Evolutionary conservation across 2,329 filamentous ascomycete genomes (phyloP).

Genomic region (Trematosphaeria pertusa): DNA sequence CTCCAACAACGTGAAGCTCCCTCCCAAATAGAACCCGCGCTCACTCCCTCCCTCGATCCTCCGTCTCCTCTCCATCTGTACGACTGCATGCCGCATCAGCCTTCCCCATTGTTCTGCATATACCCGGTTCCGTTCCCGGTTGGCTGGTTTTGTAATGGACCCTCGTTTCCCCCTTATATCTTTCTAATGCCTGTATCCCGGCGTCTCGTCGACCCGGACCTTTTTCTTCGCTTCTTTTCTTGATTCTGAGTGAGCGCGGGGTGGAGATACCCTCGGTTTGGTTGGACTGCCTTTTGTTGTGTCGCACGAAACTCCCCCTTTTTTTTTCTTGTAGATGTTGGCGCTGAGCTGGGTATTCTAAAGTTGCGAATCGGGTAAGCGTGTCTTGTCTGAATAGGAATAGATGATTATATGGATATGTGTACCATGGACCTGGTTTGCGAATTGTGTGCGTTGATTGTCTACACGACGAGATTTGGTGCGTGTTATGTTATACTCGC

Average conservation of each 20-base stretch:
- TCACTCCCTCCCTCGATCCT: slow-evolving; percentile 1
- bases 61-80: slow-evolving; percentile 20
- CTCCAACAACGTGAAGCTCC: slow-evolving; percentile 59
- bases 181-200: slow-evolving; percentile 29
- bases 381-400: too few species aligned
- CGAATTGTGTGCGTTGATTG: too few species aligned
- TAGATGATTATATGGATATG: slow-evolving; percentile 33
- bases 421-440: too few species aligned
- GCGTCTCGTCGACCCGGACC: neutral
- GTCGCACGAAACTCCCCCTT: slow-evolving; percentile 7
- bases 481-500: too few species aligned
- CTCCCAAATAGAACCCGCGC: slow-evolving; percentile 39
- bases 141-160: slow-evolving; percentile 29
- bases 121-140: slow-evolving; percentile 48
- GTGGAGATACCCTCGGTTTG: slow-evolving; percentile 11
- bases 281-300: slow-evolving; percentile 5
- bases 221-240: slow-evolving; percentile 7
- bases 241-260: neutral
- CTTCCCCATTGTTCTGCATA: slow-evolving; percentile 42
- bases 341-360: neutral
- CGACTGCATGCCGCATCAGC: slow-evolving; percentile 40
- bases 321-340: slow-evolving; percentile 6
- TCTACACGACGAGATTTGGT: too few species aligned
- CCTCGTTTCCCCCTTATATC: slow-evolving; percentile 21
- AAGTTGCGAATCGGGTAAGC: slow-evolving; percentile 10